A percentile compares a stretch with the other conserved stretches of the same genome.
These are phyloP conservation scores for Colletotrichum godetiae DNA, from an alignment of 2,329 filamentous ascomycete genomes.

Conservation along the genomic window DNA sequence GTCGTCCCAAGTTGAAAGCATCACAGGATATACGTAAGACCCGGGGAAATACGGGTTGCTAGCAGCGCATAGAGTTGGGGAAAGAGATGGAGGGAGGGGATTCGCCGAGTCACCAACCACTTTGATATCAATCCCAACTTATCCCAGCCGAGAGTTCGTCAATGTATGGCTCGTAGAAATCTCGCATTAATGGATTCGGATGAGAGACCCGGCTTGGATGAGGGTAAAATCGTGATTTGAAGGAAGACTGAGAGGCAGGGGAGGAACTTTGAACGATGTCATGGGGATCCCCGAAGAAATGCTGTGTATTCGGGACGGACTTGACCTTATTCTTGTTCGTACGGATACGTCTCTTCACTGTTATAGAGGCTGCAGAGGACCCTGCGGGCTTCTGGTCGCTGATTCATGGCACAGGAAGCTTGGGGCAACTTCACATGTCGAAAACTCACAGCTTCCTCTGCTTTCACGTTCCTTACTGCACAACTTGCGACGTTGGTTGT, in stretches of 20 bases:
- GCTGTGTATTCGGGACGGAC: not conserved
- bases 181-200: slow-evolving; percentile 13
- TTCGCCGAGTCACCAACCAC: slow-evolving; percentile 6
- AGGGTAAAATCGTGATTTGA: not conserved
- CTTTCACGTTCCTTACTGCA: not conserved
- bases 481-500: not conserved
- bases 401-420: slow-evolving; percentile 4
- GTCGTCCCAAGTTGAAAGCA: slow-evolving; percentile 25
- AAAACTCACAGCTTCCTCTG: not conserved
- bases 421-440: slow-evolving; percentile 12
- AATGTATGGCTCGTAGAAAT: not conserved
- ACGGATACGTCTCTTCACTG: not conserved
- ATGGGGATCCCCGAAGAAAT: not conserved
- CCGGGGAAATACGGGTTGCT: not conserved
- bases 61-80: not conserved
- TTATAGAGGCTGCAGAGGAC: not conserved
- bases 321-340: not conserved
- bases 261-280: not conserved
- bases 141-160: not conserved
- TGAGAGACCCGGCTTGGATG: slow-evolving; percentile 17
- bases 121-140: not conserved
- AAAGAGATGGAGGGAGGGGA: not conserved
- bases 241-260: not conserved
- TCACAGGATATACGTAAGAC: not conserved
- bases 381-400: not conserved